These are phyloP conservation scores for Cornus kousa DNA, from an alignment of 148 eudicot genomes.

Conservation along the genomic window DNA sequence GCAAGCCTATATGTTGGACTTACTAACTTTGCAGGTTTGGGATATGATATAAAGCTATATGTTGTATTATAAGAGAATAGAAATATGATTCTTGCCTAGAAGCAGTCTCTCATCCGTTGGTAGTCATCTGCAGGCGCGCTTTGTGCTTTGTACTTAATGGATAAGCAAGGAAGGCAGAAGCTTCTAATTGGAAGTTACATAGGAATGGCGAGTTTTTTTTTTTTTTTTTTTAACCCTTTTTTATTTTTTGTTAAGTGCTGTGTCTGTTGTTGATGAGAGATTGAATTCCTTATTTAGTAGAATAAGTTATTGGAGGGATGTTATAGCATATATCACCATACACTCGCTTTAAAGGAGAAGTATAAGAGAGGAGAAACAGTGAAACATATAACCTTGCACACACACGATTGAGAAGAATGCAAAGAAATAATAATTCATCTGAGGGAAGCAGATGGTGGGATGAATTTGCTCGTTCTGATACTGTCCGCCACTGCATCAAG, in stretches of 20 bases:
- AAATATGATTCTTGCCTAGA: not conserved
- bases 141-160: conserved; percentile 71
- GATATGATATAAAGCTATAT: not conserved
- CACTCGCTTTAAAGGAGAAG: no score
- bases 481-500: not conserved
- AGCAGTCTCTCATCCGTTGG: not conserved
- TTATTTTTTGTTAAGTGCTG: not conserved
- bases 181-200: conserved; percentile 78
- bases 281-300: not conserved
- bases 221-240: not conserved
- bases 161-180: conserved; percentile 63
- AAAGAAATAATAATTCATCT: not conserved
- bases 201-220: conserved; percentile 61
- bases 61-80: not conserved
- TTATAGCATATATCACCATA: conserved; percentile 1
- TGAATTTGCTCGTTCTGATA: no score
- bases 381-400: no score
- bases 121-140: conserved; percentile 57
- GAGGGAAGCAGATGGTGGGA: not conserved
- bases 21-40: conserved; percentile 79
- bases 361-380: no score
- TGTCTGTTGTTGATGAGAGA: not conserved
- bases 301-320: not conserved
- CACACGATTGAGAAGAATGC: not conserved
- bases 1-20: conserved; percentile 77